These are phyloP conservation scores for Mortierella sp. DNA, from an alignment of 371 early-diverging fungal genomes.

Conservation along the genomic window DNA sequence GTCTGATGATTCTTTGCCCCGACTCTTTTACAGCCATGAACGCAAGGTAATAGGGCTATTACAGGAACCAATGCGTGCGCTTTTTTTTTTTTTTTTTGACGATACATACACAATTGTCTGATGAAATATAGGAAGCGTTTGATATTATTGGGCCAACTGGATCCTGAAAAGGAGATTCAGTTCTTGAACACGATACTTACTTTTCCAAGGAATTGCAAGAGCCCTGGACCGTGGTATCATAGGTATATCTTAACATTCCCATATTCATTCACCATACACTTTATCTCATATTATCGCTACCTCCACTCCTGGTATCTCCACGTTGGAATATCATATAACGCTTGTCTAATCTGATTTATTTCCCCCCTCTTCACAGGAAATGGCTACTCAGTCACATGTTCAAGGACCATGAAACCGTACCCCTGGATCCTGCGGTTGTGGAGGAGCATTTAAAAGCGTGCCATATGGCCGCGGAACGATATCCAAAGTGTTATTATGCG, in stretches of 20 bases:
- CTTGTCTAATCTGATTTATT: neutral
- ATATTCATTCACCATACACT: neutral
- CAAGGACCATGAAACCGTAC: constrained; percentile 11
- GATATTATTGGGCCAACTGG: constrained; percentile 40
- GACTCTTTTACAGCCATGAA: constrained; percentile 71
- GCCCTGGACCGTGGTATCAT: constrained; percentile 69
- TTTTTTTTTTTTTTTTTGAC: no score
- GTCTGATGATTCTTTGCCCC: constrained; percentile 65
- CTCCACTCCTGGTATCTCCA: neutral
- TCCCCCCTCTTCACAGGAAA: constrained; percentile 30
- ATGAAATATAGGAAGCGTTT: constrained; percentile 59
- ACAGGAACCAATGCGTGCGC: no score
- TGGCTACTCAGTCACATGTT: constrained; percentile 54
- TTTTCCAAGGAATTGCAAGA: constrained; percentile 68
- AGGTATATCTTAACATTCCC: constrained; percentile 18
- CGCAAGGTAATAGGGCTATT: constrained; percentile 58
- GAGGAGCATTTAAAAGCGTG: constrained; percentile 60
- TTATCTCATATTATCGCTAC: neutral
- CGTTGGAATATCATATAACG: no score
- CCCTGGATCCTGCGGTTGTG: constrained; percentile 26
- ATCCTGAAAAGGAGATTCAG: constrained; percentile 54
- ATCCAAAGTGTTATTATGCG: constrained; percentile 70
- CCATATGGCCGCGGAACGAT: constrained; percentile 53
- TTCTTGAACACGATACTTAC: constrained; percentile 64
- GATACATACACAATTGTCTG: neutral